phyloP scores from a whole-genome alignment of 345 rosid species.

The Rhodamnia rubescens region DNA sequence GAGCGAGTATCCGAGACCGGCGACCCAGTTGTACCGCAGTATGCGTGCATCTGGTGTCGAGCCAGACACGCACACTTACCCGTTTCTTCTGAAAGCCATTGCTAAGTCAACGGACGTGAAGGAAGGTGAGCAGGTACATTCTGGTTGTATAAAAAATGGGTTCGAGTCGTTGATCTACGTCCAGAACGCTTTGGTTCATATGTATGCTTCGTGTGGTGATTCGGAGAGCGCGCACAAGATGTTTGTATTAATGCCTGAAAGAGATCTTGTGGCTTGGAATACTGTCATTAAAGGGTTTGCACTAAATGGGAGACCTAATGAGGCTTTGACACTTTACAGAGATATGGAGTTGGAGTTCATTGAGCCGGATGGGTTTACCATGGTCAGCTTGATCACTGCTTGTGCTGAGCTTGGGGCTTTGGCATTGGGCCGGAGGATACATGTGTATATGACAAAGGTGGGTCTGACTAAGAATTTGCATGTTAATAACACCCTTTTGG shows the following conservation, averaged over 20 bases:
- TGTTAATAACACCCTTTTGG: constrained; percentile 56
- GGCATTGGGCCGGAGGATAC: constrained; percentile 59
- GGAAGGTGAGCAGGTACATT: constrained; percentile 48
- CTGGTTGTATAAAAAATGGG: constrained; percentile 41
- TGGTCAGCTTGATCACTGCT: constrained; percentile 66
- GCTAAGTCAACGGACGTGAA: constrained; percentile 37
- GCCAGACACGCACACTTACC: constrained; percentile 82
- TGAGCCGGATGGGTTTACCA: constrained; percentile 71
- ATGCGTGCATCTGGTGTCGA: constrained; percentile 30
- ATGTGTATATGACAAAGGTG: constrained; percentile 41
- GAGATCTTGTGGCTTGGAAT: constrained; percentile 88
- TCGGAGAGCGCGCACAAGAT: constrained; percentile 36
- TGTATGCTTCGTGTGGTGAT: constrained; percentile 43
- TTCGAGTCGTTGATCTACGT: constrained; percentile 47
- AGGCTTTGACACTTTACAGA: constrained; percentile 44
- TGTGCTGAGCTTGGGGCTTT: constrained; percentile 76
- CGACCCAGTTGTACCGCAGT: constrained; percentile 32
- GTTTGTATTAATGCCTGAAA: constrained; percentile 53
- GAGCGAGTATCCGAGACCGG: constrained; percentile 36
- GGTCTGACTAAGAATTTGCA: constrained; percentile 42
- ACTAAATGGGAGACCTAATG: constrained; percentile 51
- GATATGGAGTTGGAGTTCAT: constrained; percentile 42
- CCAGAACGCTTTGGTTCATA: constrained; percentile 56
- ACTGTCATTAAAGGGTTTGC: constrained; percentile 79
- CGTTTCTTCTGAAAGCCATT: constrained; percentile 69